phyloP scores from a whole-genome alignment of 352 stramenopile species.

The Thalassiosira mediterranea region DNA sequence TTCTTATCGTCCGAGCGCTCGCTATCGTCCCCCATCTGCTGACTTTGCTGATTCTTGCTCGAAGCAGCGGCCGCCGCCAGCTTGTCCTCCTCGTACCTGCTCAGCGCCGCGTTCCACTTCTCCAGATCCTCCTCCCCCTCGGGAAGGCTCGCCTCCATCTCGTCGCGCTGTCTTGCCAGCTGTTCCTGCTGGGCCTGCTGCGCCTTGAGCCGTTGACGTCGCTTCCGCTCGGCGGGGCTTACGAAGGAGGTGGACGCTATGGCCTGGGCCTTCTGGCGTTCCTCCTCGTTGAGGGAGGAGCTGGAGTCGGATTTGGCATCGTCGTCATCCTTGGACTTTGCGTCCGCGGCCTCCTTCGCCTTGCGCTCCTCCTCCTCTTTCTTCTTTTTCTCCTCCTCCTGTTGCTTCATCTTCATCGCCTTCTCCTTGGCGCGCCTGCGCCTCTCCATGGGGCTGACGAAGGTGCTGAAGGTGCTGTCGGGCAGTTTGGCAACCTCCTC shows the following conservation, averaged over 20 bases:
- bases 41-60: background rate
- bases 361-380: background rate
- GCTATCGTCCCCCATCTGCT: no score
- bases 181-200: background rate
- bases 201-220: conserved; percentile 4
- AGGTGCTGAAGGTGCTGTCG: background rate
- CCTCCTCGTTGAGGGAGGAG: background rate
- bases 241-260: conserved; percentile 7
- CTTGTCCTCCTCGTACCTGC: background rate
- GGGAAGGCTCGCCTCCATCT: background rate
- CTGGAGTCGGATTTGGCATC: background rate
- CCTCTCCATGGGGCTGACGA: background rate
- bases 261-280: background rate
- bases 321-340: background rate
- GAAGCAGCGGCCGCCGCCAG: no score
- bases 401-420: background rate
- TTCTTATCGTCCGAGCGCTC: background rate
- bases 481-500: background rate
- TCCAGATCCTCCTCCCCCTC: background rate
- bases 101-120: background rate
- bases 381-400: background rate
- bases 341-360: background rate
- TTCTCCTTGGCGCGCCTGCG: background rate
- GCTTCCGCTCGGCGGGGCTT: conserved; percentile 25
- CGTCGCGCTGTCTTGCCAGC: background rate